A percentile compares a stretch with the other conserved stretches of the same genome.
Evolutionary conservation across 1,139 yeast species (phyloP).

Genomic region (Suhomyces ambrosiae): DNA sequence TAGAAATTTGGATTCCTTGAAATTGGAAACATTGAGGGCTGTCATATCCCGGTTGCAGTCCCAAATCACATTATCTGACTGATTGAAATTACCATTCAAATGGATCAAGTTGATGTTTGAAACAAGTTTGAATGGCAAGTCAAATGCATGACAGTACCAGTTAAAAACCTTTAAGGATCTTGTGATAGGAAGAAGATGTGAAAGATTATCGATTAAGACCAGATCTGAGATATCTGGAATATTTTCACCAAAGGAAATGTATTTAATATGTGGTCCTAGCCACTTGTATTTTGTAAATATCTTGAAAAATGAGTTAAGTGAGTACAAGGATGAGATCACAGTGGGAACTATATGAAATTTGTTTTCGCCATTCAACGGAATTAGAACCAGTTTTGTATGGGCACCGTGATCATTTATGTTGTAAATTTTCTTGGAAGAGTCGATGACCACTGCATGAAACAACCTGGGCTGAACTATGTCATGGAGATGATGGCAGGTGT

Average conservation of each 20-base stretch:
- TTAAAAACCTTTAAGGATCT: constrained; percentile 15
- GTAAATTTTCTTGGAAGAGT: constrained; percentile 17
- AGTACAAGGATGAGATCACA: constrained; percentile 16
- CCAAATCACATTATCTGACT: not conserved
- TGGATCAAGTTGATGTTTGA: constrained; percentile 7
- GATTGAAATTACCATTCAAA: constrained; percentile 15
- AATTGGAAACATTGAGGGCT: constrained; percentile 10
- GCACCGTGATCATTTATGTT: not conserved
- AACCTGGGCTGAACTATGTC: constrained; percentile 14
- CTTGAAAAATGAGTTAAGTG: constrained; percentile 19
- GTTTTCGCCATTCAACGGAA: constrained; percentile 2
- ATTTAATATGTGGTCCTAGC: constrained; percentile 8
- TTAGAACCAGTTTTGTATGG: not conserved
- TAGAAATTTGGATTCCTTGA: constrained; percentile 7
- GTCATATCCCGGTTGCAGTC: constrained; percentile 1
- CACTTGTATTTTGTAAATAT: constrained; percentile 5
- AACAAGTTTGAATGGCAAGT: constrained; percentile 13
- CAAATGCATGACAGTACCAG: constrained; percentile 17
- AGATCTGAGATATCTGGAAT: constrained; percentile 18
- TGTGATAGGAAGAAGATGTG: constrained; percentile 11
- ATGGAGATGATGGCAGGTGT: constrained; percentile 13
- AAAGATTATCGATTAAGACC: constrained; percentile 11
- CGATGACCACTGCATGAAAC: constrained; percentile 14
- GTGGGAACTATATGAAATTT: constrained; percentile 10
- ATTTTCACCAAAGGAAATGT: constrained; percentile 12